These are phyloP conservation scores for Erigeron canadensis DNA, from an alignment of 129 eudicot genomes.

Conservation along the genomic window DNA sequence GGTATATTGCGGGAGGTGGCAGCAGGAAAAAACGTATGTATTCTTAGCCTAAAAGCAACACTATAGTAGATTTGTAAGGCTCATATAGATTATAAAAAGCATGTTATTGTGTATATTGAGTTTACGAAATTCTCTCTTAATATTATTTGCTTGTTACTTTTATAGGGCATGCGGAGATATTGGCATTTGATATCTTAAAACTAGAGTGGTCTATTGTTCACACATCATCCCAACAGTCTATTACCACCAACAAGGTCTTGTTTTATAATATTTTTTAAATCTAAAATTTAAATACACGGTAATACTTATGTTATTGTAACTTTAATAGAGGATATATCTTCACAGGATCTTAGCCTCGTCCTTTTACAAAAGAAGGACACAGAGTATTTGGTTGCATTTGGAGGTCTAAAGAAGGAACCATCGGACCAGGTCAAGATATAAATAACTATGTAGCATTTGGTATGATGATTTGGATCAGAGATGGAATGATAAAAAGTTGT, in stretches of 20 bases:
- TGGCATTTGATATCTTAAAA: constrained; percentile 71
- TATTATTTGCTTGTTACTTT: constrained; percentile 15
- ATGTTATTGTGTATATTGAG: no score
- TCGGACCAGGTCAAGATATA: constrained; percentile 71
- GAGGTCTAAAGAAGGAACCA: constrained; percentile 90
- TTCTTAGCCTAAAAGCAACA: constrained; percentile 1
- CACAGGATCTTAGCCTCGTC: constrained; percentile 91
- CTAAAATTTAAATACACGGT: no score
- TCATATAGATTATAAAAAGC: background rate
- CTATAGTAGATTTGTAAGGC: constrained; percentile 7
- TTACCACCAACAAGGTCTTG: constrained; percentile 75
- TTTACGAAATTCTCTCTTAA: background rate
- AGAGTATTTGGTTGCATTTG: constrained; percentile 88
- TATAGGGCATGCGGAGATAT: constrained; percentile 83
- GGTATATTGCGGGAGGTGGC: constrained; percentile 98
- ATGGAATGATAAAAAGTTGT: background rate
- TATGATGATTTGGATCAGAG: constrained; percentile 7
- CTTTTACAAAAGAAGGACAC: constrained; percentile 77
- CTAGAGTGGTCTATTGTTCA: constrained; percentile 79
- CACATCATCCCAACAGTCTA: constrained; percentile 68
- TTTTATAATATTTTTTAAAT: constrained; percentile 6
- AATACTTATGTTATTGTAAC: constrained; percentile 2
- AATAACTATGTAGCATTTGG: background rate
- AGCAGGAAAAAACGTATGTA: constrained; percentile 78
- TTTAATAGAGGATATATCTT: constrained; percentile 16